A percentile compares a stretch with the other conserved stretches of the same genome.
These are phyloP conservation scores for Pseudomassariella vexata DNA, from an alignment of 2,329 filamentous ascomycete genomes.

Conservation along the genomic window DNA sequence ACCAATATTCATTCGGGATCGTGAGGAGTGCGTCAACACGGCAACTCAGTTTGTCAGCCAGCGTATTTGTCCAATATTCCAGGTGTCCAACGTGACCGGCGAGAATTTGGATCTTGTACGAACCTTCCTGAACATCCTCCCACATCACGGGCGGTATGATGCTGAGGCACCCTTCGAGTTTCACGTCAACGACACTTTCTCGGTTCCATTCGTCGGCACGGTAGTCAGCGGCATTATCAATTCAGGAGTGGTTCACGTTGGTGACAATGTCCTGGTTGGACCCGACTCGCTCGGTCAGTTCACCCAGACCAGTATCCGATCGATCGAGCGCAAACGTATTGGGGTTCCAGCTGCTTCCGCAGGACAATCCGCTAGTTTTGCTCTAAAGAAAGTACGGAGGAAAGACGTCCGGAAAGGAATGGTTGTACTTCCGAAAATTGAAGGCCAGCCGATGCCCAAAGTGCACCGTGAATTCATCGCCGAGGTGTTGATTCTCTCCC, in stretches of 20 bases:
- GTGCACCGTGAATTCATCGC: slow-evolving; percentile 74
- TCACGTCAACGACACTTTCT: slow-evolving; percentile 95
- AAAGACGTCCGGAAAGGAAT: slow-evolving; percentile 97
- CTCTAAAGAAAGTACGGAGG: slow-evolving; percentile 76
- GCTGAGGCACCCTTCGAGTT: slow-evolving; percentile 86
- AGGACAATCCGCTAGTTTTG: slow-evolving; percentile 89
- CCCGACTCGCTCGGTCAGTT: slow-evolving; percentile 91
- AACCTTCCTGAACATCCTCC: slow-evolving; percentile 89
- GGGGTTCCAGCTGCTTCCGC: slow-evolving; percentile 81
- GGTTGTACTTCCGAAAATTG: slow-evolving; percentile 84
- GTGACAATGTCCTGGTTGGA: slow-evolving; percentile 84
- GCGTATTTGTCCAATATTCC: slow-evolving; percentile 93
- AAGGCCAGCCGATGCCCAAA: slow-evolving; percentile 63
- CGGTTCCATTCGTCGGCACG: slow-evolving; percentile 92
- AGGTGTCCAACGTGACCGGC: slow-evolving; percentile 96
- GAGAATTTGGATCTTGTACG: slow-evolving; percentile 85
- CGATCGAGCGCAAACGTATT: slow-evolving; percentile 92
- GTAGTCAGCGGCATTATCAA: slow-evolving; percentile 94
- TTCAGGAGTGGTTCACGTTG: slow-evolving; percentile 77
- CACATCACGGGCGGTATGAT: slow-evolving; percentile 91
- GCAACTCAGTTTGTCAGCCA: slow-evolving; percentile 94
- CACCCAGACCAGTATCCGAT: slow-evolving; percentile 76
- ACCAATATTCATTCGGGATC: slow-evolving; percentile 88
- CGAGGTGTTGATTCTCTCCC: slow-evolving; percentile 88
- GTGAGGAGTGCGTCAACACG: slow-evolving; percentile 89